Evolutionary conservation across 2,329 filamentous ascomycete species (phyloP), one percentile per base, ranked within the genome.

Genomic region (Alternaria postmessia): DNA sequence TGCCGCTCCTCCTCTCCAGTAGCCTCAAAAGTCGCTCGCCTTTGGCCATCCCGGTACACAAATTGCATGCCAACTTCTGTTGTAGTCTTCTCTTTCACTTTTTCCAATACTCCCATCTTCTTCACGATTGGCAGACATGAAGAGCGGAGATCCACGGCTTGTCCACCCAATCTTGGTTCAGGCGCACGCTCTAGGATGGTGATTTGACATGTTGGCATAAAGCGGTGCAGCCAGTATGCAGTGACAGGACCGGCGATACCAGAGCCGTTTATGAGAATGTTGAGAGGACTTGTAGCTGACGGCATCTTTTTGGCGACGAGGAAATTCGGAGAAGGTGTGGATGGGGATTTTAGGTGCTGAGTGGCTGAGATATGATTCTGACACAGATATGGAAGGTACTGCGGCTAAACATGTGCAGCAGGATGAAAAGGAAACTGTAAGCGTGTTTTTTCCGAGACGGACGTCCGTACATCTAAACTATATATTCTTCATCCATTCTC

Each of bases 111-210:
- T 0, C 83, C 85, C 85, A 87, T 86, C 3, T 80, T 79, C 55
- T 78, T 81, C 16, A 49, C 46, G 18, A 49, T 49, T 1, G 46
- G 46, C 20, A 87, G 79, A 0, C 82, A 85, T 22, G 81, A 79
- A 12, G 80, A 83, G 3, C 84, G 81, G 3, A 88, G 75, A 66
- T 89, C 87, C 28, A 88, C 72, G 49, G 87, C 85, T 4, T 83
- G 81, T 0, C 86, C 86, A 0, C 78, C 78, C 0, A 79, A 72
- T 3, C 86, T 80, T 0, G 86, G 70, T 9, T 53, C 59, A 1
- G 79, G 71, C 9, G 70, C 76, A 6, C 82, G 78, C 56, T 84
- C 82, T 36, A 84, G 63, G 28, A 84, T 66, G 1, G 80, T 80
- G 26, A 81, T 72, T 22, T 71, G 51, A 20, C 75, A 71, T 7